These are phyloP conservation scores for Spathaspora sp. DNA, from an alignment of 805 yeast species.

Conservation along the genomic window DNA sequence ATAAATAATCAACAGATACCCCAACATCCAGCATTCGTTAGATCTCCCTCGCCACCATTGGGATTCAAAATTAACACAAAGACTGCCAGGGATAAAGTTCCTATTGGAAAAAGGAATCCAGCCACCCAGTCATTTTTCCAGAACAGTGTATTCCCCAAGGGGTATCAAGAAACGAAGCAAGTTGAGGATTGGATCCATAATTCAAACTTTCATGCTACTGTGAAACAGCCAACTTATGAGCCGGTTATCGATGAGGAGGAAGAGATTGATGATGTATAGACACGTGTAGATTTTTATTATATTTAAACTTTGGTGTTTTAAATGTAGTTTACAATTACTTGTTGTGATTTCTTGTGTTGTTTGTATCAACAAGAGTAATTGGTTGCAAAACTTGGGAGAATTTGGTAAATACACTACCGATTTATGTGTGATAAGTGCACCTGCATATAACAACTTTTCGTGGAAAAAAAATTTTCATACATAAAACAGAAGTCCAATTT, in stretches of 20 bases:
- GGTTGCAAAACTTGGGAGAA: no score
- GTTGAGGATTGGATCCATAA: conserved; percentile 8
- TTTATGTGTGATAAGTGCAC: not conserved
- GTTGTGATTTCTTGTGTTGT: no score
- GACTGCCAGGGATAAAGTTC: not conserved
- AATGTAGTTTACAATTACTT: not conserved
- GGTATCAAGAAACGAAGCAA: conserved; percentile 7
- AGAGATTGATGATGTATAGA: conserved; percentile 6
- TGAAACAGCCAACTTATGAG: conserved; percentile 7
- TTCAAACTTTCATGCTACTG: not conserved
- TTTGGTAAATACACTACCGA: not conserved
- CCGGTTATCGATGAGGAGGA: conserved; percentile 13
- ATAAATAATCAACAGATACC: not conserved
- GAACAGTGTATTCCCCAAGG: conserved; percentile 1
- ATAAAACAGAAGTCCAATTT: not conserved
- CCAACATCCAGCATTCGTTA: not conserved
- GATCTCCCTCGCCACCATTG: conserved; percentile 9
- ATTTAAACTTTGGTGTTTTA: no score
- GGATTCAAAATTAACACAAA: conserved; percentile 5
- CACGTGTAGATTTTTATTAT: not conserved
- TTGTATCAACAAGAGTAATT: no score
- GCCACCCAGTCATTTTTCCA: not conserved
- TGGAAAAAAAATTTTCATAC: not conserved
- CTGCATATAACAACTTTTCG: not conserved
- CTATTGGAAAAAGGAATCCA: not conserved